Evolutionary conservation across 805 yeast genomes (phyloP).

Genomic region (Phaffomyces opuntiae): DNA sequence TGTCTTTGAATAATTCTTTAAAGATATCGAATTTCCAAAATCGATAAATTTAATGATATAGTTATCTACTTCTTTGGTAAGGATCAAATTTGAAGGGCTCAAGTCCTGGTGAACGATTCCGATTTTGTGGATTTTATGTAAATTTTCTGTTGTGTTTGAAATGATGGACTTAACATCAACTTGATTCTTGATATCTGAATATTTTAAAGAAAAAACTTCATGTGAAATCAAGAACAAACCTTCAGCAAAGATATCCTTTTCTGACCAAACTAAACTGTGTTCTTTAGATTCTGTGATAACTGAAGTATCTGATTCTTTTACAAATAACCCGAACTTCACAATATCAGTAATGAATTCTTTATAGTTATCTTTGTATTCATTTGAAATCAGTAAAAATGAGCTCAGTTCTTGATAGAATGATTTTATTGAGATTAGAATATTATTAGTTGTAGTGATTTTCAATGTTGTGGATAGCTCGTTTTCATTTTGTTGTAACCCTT

Average conservation of each 20-base stretch:
- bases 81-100: not conserved
- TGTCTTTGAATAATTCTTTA: not conserved
- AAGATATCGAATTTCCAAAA: not conserved
- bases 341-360: not conserved
- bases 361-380: not conserved
- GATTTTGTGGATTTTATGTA: not conserved
- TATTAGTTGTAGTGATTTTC: not conserved
- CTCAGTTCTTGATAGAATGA: not conserved
- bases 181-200: not conserved
- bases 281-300: not conserved
- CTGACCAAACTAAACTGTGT: not conserved
- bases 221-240: not conserved
- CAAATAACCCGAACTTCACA: not conserved
- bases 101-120: not conserved
- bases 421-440: not conserved
- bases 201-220: not conserved
- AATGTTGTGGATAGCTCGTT: not conserved
- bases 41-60: not conserved
- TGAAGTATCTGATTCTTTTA: not conserved
- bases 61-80: not conserved
- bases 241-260: not conserved
- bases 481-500: not conserved
- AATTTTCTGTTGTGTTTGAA: not conserved
- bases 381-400: not conserved
- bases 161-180: not conserved